Percentiles rank a stretch among this genome's conserved stretches.
These are phyloP conservation scores for Dioscorea zingiberensis DNA, from an alignment of 106 monocot genomes.

Conservation along the genomic window DNA sequence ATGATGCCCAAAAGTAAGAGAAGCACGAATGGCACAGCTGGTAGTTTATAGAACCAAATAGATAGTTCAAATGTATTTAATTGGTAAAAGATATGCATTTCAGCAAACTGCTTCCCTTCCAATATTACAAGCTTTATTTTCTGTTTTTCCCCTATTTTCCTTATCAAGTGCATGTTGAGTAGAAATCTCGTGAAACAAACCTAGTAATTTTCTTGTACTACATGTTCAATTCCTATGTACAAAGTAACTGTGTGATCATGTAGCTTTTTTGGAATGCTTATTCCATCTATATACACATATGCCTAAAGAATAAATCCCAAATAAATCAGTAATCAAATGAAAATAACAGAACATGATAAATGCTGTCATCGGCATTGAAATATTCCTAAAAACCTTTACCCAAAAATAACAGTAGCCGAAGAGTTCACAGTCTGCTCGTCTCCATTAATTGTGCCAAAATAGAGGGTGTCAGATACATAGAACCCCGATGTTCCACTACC, in stretches of 20 bases:
- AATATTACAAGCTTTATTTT: too few species aligned
- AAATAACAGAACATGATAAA: background rate
- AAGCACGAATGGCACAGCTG: too few species aligned
- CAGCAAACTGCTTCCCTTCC: too few species aligned
- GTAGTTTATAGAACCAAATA: too few species aligned
- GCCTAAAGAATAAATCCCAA: background rate
- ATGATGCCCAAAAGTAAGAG: too few species aligned
- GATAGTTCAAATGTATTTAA: too few species aligned
- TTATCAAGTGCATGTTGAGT: too few species aligned
- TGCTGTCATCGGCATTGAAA: background rate
- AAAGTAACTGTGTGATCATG: background rate
- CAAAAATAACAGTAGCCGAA: conserved; percentile 77
- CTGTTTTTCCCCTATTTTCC: too few species aligned
- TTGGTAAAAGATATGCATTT: too few species aligned
- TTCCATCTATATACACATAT: background rate
- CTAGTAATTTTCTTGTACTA: too few species aligned
- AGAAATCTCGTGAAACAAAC: too few species aligned
- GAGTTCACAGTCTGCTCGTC: conserved; percentile 48
- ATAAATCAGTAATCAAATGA: background rate
- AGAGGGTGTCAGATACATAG: conserved; percentile 71
- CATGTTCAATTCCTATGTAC: too few species aligned
- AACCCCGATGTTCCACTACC: conserved; percentile 90
- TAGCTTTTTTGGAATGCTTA: background rate
- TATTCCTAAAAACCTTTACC: conserved; percentile 33
- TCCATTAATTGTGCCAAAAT: conserved; percentile 46